phyloP scores from a whole-genome alignment of 148 eudicot genomes.

The Camellia lanceoleosa region DNA sequence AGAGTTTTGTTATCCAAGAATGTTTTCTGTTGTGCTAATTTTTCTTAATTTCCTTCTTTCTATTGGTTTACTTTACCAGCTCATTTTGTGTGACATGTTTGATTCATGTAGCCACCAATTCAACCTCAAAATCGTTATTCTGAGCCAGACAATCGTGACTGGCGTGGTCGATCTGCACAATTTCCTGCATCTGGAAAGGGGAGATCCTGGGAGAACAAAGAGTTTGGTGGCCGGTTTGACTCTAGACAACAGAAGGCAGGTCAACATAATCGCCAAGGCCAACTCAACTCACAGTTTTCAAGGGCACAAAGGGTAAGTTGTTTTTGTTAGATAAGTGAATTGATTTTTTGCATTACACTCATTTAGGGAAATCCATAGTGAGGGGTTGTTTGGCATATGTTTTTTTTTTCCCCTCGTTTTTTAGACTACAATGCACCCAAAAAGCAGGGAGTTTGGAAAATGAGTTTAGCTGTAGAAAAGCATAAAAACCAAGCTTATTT shows the following conservation, averaged over 20 bases:
- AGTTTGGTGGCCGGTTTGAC: slow-evolving; percentile 41
- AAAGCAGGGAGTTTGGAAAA: too few relatives aligned
- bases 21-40: neutral
- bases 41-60: neutral
- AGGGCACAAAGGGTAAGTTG: slow-evolving; percentile 55
- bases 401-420: too few relatives aligned
- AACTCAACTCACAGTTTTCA: slow-evolving; percentile 47
- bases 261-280: slow-evolving; percentile 48
- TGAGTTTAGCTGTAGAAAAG: too few relatives aligned
- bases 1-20: neutral
- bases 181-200: slow-evolving; percentile 52
- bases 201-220: slow-evolving; percentile 74
- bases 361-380: neutral
- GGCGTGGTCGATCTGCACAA: slow-evolving; percentile 79
- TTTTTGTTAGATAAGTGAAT: neutral
- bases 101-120: slow-evolving; percentile 36
- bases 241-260: slow-evolving; percentile 39
- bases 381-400: neutral
- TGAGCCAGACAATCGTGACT: slow-evolving; percentile 83
- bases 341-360: neutral
- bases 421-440: too few relatives aligned
- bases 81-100: neutral
- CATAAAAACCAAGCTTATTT: too few relatives aligned
- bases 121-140: slow-evolving; percentile 64
- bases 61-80: neutral